Conservation (phyloP, 2,329 filamentous ascomycete species). For the Drechslerella stenobrocha region DNA sequence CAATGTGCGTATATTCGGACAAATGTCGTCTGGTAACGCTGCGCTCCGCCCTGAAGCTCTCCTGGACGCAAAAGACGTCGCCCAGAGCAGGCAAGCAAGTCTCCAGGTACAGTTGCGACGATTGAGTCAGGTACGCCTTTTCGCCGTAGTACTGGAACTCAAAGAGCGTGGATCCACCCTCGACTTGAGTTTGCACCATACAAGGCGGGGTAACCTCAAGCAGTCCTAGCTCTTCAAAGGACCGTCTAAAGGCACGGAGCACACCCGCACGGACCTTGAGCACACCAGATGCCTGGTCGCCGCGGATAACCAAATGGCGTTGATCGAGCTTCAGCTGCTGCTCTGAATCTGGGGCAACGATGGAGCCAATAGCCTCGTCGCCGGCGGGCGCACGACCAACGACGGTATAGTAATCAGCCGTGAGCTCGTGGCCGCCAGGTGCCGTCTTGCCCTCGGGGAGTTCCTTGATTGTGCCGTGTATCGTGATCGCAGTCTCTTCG, state of each 20-base stretch:
- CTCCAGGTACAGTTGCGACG: conserved; percentile 95
- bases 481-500: conserved; percentile 80
- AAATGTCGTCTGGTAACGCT: conserved; percentile 90
- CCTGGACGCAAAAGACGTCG: conserved; percentile 96
- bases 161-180: conserved; percentile 90
- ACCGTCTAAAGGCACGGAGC: conserved; percentile 76
- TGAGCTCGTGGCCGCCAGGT: conserved; percentile 81
- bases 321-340: conserved; percentile 75
- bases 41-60: conserved; percentile 98
- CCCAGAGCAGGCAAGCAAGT: conserved; percentile 87
- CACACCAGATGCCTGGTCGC: conserved; percentile 79
- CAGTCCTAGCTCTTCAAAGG: conserved; percentile 75
- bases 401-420: conserved; percentile 85
- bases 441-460: conserved; percentile 77
- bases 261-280: conserved; percentile 84
- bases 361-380: conserved; percentile 89
- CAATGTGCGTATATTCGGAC: conserved; percentile 94
- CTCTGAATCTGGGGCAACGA: conserved; percentile 69
- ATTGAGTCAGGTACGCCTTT: conserved; percentile 91
- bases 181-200: conserved; percentile 91
- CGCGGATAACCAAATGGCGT: conserved; percentile 81
- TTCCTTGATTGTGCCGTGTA: conserved; percentile 80
- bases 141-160: conserved; percentile 86
- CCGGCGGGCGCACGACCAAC: conserved; percentile 78
- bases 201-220: conserved; percentile 86